These are phyloP conservation scores for Ochetophila trinervis DNA, from an alignment of 306 rosid species.

Conservation along the genomic window DNA sequence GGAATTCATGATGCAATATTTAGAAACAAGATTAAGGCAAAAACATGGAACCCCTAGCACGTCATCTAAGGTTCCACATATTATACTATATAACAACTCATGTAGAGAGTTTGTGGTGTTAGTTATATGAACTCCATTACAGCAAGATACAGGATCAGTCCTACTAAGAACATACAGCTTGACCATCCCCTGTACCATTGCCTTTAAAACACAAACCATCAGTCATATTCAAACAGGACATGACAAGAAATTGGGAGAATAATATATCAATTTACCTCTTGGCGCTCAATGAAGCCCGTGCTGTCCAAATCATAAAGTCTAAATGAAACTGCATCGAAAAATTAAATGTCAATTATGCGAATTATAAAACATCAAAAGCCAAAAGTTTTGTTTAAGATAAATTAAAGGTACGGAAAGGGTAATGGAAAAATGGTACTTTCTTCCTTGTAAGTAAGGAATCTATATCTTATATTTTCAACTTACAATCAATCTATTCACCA, in stretches of 20 bases:
- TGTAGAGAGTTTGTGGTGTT: too few species aligned
- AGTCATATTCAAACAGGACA: neutral
- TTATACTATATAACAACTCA: too few species aligned
- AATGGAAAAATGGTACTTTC: neutral
- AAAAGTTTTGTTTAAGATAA: neutral
- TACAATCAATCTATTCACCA: neutral
- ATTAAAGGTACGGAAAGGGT: neutral
- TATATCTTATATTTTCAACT: constrained; percentile 22
- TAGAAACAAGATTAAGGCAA: too few species aligned
- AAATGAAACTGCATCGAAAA: constrained; percentile 65
- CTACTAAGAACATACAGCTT: too few species aligned
- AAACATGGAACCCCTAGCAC: too few species aligned
- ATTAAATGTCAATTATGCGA: neutral
- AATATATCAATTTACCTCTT: constrained; percentile 48
- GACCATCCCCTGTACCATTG: too few species aligned
- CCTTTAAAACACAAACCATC: too few species aligned
- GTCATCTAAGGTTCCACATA: too few species aligned
- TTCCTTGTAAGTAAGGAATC: neutral
- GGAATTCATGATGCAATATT: too few species aligned
- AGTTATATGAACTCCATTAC: too few species aligned
- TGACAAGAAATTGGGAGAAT: neutral
- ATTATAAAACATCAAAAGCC: neutral
- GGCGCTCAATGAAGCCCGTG: constrained; percentile 78
- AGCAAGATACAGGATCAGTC: too few species aligned
- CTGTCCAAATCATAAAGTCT: constrained; percentile 72